Evolutionary conservation across 2,329 filamentous ascomycete genomes (phyloP).

Genomic region (Furcasterigmium furcatum): DNA sequence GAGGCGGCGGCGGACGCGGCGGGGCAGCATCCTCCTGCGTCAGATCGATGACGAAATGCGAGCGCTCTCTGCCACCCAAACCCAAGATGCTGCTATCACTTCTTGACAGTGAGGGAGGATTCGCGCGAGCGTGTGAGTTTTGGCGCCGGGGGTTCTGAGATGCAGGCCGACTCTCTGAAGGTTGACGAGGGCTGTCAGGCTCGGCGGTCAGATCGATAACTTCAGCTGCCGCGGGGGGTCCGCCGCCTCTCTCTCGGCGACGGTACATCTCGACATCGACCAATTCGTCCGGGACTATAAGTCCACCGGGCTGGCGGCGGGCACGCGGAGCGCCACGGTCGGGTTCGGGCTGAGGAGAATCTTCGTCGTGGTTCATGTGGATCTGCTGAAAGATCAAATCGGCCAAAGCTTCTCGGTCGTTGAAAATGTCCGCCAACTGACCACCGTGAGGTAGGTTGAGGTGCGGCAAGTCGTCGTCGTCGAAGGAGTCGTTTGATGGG

Average conservation of each 20-base stretch:
- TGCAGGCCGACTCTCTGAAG: not conserved
- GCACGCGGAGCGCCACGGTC: too few species aligned
- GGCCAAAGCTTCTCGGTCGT: too few species aligned
- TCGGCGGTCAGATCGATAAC: slow-evolving; percentile 50
- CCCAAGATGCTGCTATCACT: slow-evolving; percentile 41
- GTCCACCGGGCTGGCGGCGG: too few species aligned
- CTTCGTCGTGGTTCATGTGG: too few species aligned
- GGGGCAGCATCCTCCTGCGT: slow-evolving; percentile 44
- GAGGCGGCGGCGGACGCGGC: not conserved
- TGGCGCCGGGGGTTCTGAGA: slow-evolving; percentile 36
- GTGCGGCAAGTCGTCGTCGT: not conserved
- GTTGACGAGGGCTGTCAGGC: slow-evolving; percentile 38
- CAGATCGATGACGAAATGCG: slow-evolving; percentile 45
- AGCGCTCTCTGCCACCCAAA: slow-evolving; percentile 19
- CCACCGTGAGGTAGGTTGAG: not conserved
- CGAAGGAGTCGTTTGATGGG: not conserved
- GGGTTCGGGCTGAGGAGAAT: too few species aligned
- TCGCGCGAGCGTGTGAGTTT: slow-evolving; percentile 29
- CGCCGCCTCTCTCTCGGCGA: not conserved
- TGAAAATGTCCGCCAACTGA: too few species aligned
- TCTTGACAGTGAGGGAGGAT: slow-evolving; percentile 37
- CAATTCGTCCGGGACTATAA: slow-evolving; percentile 18
- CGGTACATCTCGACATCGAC: slow-evolving; percentile 19
- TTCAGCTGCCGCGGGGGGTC: slow-evolving; percentile 15
- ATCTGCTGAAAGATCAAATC: too few species aligned